These are phyloP conservation scores for Eucalyptus regnans DNA, from an alignment of 345 rosid genomes.

Conservation along the genomic window DNA sequence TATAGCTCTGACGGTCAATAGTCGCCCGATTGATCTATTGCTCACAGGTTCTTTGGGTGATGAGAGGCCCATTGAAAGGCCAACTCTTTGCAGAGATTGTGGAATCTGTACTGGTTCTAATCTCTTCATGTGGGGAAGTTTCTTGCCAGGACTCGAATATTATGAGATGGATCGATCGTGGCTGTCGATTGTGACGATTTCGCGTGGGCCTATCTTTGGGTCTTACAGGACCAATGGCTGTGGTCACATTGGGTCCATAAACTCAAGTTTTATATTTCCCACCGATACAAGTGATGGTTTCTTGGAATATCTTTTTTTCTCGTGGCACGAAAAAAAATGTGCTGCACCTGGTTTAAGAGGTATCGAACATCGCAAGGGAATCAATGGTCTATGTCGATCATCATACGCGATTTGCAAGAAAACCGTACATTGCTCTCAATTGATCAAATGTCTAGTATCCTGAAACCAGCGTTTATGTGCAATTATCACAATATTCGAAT, in stretches of 20 bases:
- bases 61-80: background rate
- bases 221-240: background rate
- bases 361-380: background rate
- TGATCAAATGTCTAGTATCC: background rate
- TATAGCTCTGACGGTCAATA: background rate
- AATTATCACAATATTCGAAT: background rate
- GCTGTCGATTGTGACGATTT: background rate
- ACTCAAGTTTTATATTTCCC: background rate
- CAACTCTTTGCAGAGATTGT: background rate
- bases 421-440: background rate
- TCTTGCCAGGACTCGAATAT: background rate
- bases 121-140: background rate
- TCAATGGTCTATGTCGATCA: background rate
- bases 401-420: background rate
- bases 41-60: background rate
- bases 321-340: background rate
- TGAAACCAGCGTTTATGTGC: background rate
- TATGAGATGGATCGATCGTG: background rate
- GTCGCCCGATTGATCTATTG: background rate
- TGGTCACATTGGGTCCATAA: background rate
- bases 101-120: background rate
- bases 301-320: background rate
- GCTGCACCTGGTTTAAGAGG: background rate
- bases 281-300: no score
- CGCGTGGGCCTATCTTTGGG: background rate